Conservation (phyloP, 2,329 filamentous ascomycete genomes). For the Chalara sp. region DNA sequence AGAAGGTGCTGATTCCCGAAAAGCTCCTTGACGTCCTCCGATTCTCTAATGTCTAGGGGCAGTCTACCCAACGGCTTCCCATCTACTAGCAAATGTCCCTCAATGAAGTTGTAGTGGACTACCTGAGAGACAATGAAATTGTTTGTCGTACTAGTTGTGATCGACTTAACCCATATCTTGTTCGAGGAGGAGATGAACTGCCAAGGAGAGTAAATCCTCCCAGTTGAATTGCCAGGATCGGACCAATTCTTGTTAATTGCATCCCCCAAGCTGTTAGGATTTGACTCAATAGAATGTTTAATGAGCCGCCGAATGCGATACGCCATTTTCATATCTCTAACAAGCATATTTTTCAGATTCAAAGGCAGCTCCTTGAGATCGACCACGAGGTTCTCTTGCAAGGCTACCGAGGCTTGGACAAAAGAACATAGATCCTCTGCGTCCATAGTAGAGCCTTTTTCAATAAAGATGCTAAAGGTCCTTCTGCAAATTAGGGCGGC, state of each 20-base stretch:
- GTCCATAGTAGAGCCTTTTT: not conserved
- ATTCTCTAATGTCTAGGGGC: conserved; percentile 41
- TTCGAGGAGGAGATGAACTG: too few species aligned
- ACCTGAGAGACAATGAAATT: conserved; percentile 14
- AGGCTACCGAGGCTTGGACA: conserved; percentile 32
- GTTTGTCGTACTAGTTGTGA: too few species aligned
- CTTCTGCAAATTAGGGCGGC: conserved; percentile 49
- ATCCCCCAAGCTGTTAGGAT: conserved; percentile 23
- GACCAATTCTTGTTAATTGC: conserved; percentile 36
- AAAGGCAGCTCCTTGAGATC: conserved; percentile 30
- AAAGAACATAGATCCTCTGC: conserved; percentile 23
- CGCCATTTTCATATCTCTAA: conserved; percentile 40
- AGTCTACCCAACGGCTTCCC: conserved; percentile 43
- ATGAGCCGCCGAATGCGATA: conserved; percentile 31
- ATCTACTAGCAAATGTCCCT: conserved; percentile 42
- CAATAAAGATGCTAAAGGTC: conserved; percentile 31
- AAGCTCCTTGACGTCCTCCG: conserved; percentile 37
- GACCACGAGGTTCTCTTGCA: conserved; percentile 40
- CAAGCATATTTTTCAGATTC: conserved; percentile 31
- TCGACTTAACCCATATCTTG: too few species aligned
- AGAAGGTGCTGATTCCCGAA: conserved; percentile 47
- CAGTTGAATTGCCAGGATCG: too few species aligned
- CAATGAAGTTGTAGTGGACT: conserved; percentile 38
- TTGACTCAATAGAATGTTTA: conserved; percentile 25
- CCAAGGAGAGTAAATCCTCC: too few species aligned